A percentile compares a stretch with the other conserved stretches of the same genome.
Conservation (phyloP, 768 basidiomycete genomes). For the Termitomyces sp. region DNA sequence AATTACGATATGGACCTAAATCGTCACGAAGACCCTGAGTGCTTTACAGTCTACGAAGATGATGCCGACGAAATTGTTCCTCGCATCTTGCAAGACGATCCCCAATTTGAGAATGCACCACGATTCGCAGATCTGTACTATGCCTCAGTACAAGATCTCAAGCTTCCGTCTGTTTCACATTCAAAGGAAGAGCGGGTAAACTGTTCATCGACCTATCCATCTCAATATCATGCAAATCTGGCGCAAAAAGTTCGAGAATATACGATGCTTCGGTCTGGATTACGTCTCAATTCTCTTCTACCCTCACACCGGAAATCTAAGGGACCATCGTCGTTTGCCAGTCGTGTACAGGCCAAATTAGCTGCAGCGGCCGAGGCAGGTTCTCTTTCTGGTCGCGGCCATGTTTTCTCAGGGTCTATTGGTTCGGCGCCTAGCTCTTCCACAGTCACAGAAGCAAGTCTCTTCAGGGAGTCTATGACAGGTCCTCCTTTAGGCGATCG, state of each 20-base stretch:
- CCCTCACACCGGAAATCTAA: not conserved
- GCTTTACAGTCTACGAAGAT: not conserved
- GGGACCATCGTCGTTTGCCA: slow-evolving; percentile 35
- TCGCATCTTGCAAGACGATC: slow-evolving; percentile 25
- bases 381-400: not conserved
- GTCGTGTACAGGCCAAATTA: slow-evolving; percentile 40
- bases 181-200: not conserved
- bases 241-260: not conserved
- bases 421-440: not conserved
- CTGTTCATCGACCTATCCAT: not conserved
- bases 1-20: not conserved
- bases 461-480: not conserved
- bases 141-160: slow-evolving; percentile 22
- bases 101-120: slow-evolving; percentile 22
- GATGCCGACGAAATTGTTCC: slow-evolving; percentile 33
- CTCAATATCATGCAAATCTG: not conserved
- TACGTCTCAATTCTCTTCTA: not conserved
- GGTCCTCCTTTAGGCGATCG: not conserved
- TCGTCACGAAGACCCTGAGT: not conserved
- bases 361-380: slow-evolving; percentile 13
- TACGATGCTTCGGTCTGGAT: not conserved
- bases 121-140: slow-evolving; percentile 40
- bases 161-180: not conserved
- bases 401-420: not conserved
- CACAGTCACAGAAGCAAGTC: not conserved